Evolutionary conservation across 2,329 filamentous ascomycete species (phyloP), one percentile per base, ranked within the genome.

Genomic region (Calycina marina): DNA sequence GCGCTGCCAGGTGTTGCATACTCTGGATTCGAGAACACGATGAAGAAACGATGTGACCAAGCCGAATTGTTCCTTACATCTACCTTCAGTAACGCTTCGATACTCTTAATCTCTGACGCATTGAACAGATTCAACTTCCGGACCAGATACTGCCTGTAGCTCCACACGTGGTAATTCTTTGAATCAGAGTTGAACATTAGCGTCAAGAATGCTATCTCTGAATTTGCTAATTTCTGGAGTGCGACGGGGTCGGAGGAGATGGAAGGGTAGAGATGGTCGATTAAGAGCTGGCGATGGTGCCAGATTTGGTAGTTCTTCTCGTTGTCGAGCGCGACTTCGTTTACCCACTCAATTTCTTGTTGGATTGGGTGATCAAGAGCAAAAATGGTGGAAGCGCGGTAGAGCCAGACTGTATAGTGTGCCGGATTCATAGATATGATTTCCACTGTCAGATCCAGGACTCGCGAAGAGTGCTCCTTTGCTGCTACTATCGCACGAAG

Each of bases 251-350:
- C 74, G 53, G 45, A 67, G 54, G 59, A 77, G 61, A 71, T 81
- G 57, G 69, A 56, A 44, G 63, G 56, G 47, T 63, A 63, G 46
- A 71, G 60, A 41, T 65, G 54, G 44, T 78, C 69, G 32, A 77
- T 60, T 18, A 79, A 60, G n/a, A 75, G 60, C 54, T 77, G 72
- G 15, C 73, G 67, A 48, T 77, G 73, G 53, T 78, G 73, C 82
- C 90, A 98, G 56, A 98, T 98, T 59, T 98, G 90, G 61, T 98
- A 98, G 61, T 96, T 98, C 58, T 98, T 98, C 49, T 92, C 74
- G 54, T 93, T 78, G 36, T 72, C 65, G 32, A 93, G 63, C 8
- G 88, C 82, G 16, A 90, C 74, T 8, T 72, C 63, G 56, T 94
- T 92, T 31, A 98, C 65, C 85, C 88, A 98, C 26, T 63, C 60